Evolutionary conservation across 2,329 filamentous ascomycete species (phyloP).

Genomic region (Aaosphaeria pasadenensis): DNA sequence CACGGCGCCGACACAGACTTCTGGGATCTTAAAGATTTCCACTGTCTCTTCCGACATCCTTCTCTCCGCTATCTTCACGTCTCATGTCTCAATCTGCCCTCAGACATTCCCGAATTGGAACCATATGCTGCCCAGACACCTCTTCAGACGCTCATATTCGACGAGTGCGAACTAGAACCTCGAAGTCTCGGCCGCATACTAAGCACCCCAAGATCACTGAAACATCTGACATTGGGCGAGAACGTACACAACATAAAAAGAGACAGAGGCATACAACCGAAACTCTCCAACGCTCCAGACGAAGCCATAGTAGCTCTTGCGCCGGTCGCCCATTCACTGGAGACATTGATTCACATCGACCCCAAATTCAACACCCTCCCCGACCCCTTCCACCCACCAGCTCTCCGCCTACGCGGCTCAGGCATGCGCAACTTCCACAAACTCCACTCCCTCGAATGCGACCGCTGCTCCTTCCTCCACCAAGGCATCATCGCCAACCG

Average conservation of each 20-base stretch:
- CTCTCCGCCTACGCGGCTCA: constrained; percentile 15
- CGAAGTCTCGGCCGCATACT: constrained; percentile 23
- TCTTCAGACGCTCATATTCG: constrained; percentile 29
- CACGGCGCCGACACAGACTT: constrained; percentile 30
- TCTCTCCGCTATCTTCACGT: constrained; percentile 28
- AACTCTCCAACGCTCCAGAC: constrained; percentile 12
- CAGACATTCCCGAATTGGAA: constrained; percentile 16
- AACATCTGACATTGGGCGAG: constrained; percentile 32
- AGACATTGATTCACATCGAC: constrained; percentile 25
- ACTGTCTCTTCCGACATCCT: constrained; percentile 35
- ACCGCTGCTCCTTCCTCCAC: constrained; percentile 29
- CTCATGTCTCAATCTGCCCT: constrained; percentile 26
- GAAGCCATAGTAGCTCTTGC: constrained; percentile 22
- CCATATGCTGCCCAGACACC: constrained; percentile 20
- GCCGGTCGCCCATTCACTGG: constrained; percentile 28
- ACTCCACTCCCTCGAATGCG: constrained; percentile 26
- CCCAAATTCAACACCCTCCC: constrained; percentile 16
- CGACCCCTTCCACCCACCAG: constrained; percentile 11
- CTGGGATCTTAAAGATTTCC: constrained; percentile 28
- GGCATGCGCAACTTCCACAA: constrained; percentile 30
- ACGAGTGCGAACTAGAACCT: constrained; percentile 31
- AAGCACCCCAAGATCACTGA: constrained; percentile 24
- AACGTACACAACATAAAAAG: constrained; percentile 23
- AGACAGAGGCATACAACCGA: constrained; percentile 8
- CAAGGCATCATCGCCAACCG: constrained; percentile 21